These are phyloP conservation scores for Lagenidium giganteum DNA, from an alignment of 352 stramenopile species.

Conservation along the genomic window DNA sequence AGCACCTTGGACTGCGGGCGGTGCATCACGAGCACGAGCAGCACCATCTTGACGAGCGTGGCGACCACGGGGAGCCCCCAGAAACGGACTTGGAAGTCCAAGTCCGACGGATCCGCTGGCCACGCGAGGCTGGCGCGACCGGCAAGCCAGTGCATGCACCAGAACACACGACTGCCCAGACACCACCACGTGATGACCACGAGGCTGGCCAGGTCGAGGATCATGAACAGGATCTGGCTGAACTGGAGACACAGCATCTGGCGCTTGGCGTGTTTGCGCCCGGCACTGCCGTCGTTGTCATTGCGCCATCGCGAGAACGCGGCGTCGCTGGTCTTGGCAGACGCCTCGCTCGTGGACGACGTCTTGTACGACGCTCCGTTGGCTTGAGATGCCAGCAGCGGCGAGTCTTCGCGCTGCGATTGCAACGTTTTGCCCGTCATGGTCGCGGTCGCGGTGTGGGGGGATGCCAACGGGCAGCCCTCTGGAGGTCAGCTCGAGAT, in stretches of 20 bases:
- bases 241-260: conserved; percentile 69
- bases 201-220: conserved; percentile 43
- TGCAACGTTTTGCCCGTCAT: no score
- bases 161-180: conserved; percentile 33
- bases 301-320: conserved; percentile 46
- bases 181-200: conserved; percentile 46
- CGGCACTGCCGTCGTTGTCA: conserved; percentile 20
- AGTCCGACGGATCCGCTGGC: no score
- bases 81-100: no score
- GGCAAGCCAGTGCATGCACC: conserved; percentile 37
- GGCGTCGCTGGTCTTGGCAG: conserved; percentile 32
- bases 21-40: conserved; percentile 49
- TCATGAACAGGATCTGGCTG: conserved; percentile 52
- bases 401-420: no score
- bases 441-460: no score
- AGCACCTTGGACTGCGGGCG: conserved; percentile 32
- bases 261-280: conserved; percentile 17
- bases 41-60: conserved; percentile 49
- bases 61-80: conserved; percentile 66
- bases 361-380: no score
- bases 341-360: not conserved
- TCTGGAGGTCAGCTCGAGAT: no score
- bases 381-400: no score
- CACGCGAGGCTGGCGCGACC: conserved; percentile 35
- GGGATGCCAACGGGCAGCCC: no score